Conservation (phyloP, 2,329 filamentous ascomycete species). For the Cladosporium oxysporum region DNA sequence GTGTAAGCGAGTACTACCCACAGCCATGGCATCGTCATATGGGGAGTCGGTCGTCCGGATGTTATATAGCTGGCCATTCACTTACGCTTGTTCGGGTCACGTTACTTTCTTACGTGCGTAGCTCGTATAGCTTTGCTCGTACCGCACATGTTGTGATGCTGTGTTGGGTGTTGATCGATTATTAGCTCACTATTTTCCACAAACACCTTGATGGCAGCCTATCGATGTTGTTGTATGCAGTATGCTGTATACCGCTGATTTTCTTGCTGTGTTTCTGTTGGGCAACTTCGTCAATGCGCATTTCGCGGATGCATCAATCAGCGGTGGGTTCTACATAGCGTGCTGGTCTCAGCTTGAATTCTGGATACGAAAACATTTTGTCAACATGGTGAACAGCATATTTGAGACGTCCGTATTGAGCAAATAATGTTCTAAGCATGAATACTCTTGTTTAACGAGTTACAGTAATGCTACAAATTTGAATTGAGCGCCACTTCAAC, state of each 20-base stretch:
- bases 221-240: neutral
- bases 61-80: neutral
- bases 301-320: neutral
- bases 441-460: too few species aligned
- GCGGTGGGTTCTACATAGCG: neutral
- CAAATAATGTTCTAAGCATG: neutral
- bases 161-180: neutral
- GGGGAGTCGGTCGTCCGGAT: neutral
- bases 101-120: neutral
- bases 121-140: neutral
- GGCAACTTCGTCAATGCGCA: neutral
- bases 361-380: neutral
- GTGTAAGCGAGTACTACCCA: constrained; percentile 7
- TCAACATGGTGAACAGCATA: neutral
- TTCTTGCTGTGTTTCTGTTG: neutral
- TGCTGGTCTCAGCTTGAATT: neutral
- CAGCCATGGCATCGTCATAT: constrained; percentile 10
- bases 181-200: neutral
- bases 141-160: neutral
- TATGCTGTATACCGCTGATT: neutral
- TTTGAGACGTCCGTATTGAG: neutral
- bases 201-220: neutral
- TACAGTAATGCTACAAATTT: neutral
- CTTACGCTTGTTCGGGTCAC: neutral
- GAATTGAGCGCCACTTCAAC: neutral